Percentiles rank a stretch among this genome's conserved stretches.
Evolutionary conservation across 1,139 yeast species (phyloP).

Genomic region (Yamadazyma taylorii): DNA sequence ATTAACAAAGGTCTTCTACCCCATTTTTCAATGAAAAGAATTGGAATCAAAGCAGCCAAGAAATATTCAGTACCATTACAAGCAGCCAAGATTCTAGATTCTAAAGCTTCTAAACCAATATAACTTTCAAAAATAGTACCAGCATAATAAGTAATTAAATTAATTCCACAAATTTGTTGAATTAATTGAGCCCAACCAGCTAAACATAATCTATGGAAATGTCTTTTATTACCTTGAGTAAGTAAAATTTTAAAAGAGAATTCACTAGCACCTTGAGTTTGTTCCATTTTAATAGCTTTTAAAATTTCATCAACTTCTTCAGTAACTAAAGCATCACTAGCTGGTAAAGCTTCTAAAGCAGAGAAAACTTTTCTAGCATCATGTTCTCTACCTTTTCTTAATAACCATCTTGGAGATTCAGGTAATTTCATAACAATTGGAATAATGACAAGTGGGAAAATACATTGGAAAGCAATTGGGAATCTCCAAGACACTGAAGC

Average conservation of each 20-base stretch:
- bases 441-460: slow-evolving; percentile 33
- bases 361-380: slow-evolving; percentile 53
- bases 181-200: slow-evolving; percentile 48
- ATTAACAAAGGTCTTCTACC: slow-evolving; percentile 56
- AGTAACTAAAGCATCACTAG: slow-evolving; percentile 23
- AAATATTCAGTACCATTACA: slow-evolving; percentile 39
- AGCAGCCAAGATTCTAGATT: slow-evolving; percentile 38
- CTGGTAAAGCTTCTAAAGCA: slow-evolving; percentile 39
- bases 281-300: slow-evolving; percentile 29
- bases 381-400: slow-evolving; percentile 35
- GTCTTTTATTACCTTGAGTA: slow-evolving; percentile 41
- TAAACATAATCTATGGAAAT: slow-evolving; percentile 48
- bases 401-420: slow-evolving; percentile 53
- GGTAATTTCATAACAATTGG: slow-evolving; percentile 38
- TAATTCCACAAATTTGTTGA: slow-evolving; percentile 47
- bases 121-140: slow-evolving; percentile 45
- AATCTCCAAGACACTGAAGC: slow-evolving; percentile 39
- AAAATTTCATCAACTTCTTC: slow-evolving; percentile 34
- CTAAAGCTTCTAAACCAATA: slow-evolving; percentile 39
- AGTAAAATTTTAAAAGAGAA: slow-evolving; percentile 28
- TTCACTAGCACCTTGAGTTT: slow-evolving; percentile 21
- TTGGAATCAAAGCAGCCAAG: slow-evolving; percentile 45
- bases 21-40: slow-evolving; percentile 47
- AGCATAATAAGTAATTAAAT: slow-evolving; percentile 41
- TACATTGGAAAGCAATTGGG: slow-evolving; percentile 47